phyloP scores from a whole-genome alignment of 495 filamentous ascomycete species.

The Neurospora tetraspora region DNA sequence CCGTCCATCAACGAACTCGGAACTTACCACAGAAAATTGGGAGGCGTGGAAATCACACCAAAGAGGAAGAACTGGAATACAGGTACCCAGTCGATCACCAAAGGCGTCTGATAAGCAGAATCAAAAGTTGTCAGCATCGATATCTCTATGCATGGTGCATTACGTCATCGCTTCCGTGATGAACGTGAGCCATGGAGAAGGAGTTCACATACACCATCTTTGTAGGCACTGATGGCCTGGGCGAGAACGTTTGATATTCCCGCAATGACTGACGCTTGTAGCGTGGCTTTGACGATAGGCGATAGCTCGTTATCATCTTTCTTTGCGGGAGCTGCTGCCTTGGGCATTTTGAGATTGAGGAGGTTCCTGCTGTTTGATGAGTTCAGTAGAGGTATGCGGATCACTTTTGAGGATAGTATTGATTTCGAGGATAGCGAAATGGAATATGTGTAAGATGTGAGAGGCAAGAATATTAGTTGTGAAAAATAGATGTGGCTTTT shows the following conservation, averaged over 20 bases:
- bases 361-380: neutral
- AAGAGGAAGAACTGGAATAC: slow-evolving; percentile 74
- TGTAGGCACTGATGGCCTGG: slow-evolving; percentile 63
- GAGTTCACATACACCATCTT: slow-evolving; percentile 41
- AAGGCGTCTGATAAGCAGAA: slow-evolving; percentile 30
- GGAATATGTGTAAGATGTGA: neutral
- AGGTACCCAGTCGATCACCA: slow-evolving; percentile 48
- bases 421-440: neutral
- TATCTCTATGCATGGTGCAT: neutral
- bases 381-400: neutral
- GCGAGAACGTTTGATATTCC: slow-evolving; percentile 74
- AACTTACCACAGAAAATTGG: slow-evolving; percentile 80
- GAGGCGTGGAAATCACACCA: slow-evolving; percentile 63
- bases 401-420: neutral
- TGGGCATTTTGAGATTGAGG: neutral
- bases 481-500: neutral
- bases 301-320: slow-evolving; percentile 19
- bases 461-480: neutral
- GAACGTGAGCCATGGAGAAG: neutral
- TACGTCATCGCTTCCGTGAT: slow-evolving; percentile 1
- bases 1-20: neutral
- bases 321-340: neutral
- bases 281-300: slow-evolving; percentile 52
- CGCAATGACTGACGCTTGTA: slow-evolving; percentile 62
- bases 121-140: slow-evolving; percentile 21